These are phyloP conservation scores for Penicillium daleae DNA, from an alignment of 495 filamentous ascomycete species.

Conservation along the genomic window DNA sequence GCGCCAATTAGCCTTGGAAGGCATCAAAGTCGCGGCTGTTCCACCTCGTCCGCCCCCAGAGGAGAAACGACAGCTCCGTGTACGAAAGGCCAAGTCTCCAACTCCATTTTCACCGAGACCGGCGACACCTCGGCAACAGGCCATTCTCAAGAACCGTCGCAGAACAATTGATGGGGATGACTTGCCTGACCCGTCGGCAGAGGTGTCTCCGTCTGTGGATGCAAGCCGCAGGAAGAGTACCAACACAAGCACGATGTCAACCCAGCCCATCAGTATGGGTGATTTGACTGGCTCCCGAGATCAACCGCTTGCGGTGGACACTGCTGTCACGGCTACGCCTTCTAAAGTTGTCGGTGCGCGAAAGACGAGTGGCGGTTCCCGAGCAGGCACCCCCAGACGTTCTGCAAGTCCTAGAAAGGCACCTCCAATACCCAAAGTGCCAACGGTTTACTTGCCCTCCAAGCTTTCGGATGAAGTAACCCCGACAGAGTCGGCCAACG, in stretches of 20 bases:
- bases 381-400: slow-evolving; percentile 49
- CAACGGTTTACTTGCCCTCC: slow-evolving; percentile 34
- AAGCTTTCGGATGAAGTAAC: slow-evolving; percentile 21
- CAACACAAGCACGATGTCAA: slow-evolving; percentile 27
- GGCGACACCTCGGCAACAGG: slow-evolving; percentile 54
- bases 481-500: slow-evolving; percentile 29
- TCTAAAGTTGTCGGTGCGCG: slow-evolving; percentile 28
- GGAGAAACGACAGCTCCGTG: slow-evolving; percentile 71
- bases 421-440: slow-evolving; percentile 51
- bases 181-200: slow-evolving; percentile 39
- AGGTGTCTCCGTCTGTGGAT: slow-evolving; percentile 47
- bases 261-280: slow-evolving; percentile 15
- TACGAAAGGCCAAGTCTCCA: slow-evolving; percentile 63
- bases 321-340: slow-evolving; percentile 18
- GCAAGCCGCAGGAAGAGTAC: slow-evolving; percentile 40
- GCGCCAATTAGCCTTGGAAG: slow-evolving; percentile 54
- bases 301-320: neutral
- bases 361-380: slow-evolving; percentile 46
- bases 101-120: slow-evolving; percentile 41
- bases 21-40: slow-evolving; percentile 20
- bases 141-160: slow-evolving; percentile 57
- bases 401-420: slow-evolving; percentile 26
- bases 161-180: slow-evolving; percentile 65
- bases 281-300: slow-evolving; percentile 1
- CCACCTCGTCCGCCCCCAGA: slow-evolving; percentile 43